A percentile compares a stretch with the other conserved stretches of the same genome.
Conservation (phyloP, 306 rosid species). For the Nissolia schottii region DNA sequence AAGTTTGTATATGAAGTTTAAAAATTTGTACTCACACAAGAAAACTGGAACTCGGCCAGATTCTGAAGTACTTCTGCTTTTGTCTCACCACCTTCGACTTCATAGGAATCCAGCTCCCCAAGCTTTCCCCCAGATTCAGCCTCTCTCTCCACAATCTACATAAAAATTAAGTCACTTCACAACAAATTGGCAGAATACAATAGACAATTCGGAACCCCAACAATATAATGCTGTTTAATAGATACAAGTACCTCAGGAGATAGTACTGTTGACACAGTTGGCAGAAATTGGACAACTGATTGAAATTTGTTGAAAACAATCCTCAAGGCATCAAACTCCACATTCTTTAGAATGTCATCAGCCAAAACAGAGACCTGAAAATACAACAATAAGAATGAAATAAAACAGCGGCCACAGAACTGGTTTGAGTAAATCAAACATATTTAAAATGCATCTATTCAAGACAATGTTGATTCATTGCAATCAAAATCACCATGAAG, state of each 20-base stretch:
- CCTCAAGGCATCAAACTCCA: constrained; percentile 84
- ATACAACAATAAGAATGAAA: constrained; percentile 15
- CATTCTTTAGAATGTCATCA: constrained; percentile 90
- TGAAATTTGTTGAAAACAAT: constrained; percentile 84
- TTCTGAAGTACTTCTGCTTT: constrained; percentile 91
- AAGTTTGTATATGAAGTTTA: neutral
- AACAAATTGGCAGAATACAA: neutral
- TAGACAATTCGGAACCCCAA: neutral
- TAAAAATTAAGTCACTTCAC: constrained; percentile 9
- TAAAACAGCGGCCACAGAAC: neutral
- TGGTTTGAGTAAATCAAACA: neutral
- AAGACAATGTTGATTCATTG: neutral
- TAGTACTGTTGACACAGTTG: constrained; percentile 69
- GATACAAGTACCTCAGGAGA: constrained; percentile 79
- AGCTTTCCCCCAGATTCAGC: constrained; percentile 82
- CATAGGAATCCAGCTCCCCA: constrained; percentile 83
- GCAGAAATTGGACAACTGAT: constrained; percentile 70
- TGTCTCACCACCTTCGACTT: constrained; percentile 96
- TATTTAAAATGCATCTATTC: neutral
- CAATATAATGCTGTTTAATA: neutral
- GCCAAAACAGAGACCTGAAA: constrained; percentile 90
- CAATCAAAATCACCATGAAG: constrained; percentile 6
- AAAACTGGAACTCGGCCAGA: constrained; percentile 91
- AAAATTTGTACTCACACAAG: constrained; percentile 67
- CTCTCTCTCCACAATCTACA: constrained; percentile 78